These are phyloP conservation scores for Lippia alba DNA, from an alignment of 305 asterid species.

Conservation along the genomic window DNA sequence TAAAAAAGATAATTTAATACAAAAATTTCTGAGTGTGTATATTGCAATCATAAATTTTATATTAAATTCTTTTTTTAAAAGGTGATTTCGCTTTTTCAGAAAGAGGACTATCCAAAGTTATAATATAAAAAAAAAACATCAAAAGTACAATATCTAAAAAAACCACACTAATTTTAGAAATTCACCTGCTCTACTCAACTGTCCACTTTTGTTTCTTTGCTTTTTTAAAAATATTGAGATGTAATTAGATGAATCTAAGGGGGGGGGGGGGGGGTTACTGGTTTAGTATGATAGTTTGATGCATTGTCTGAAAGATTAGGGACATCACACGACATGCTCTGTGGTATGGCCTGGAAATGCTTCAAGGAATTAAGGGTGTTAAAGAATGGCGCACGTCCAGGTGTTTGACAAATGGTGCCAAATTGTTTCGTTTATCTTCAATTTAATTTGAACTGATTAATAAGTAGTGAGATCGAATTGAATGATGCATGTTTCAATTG, in stretches of 20 bases:
- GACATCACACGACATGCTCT: constrained; percentile 33
- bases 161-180: no score
- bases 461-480: no score
- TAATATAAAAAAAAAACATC: no score
- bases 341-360: constrained; percentile 14
- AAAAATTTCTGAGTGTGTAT: no score
- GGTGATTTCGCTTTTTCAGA: no score
- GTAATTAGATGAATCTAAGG: constrained; percentile 1
- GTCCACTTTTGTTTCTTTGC: neutral
- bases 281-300: constrained; percentile 9
- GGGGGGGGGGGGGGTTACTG: constrained; percentile 21
- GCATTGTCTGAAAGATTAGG: constrained; percentile 20
- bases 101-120: no score
- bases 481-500: no score
- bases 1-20: no score
- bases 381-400: constrained; percentile 12
- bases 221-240: neutral
- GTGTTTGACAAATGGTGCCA: neutral
- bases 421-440: neutral
- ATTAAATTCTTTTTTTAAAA: no score
- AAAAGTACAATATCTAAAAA: no score
- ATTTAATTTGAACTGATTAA: neutral
- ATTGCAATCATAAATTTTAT: no score
- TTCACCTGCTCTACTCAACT: no score
- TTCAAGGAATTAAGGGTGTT: constrained; percentile 13